These are phyloP conservation scores for Sistotremastrum suecicum DNA, from an alignment of 768 basidiomycete species.

Conservation along the genomic window DNA sequence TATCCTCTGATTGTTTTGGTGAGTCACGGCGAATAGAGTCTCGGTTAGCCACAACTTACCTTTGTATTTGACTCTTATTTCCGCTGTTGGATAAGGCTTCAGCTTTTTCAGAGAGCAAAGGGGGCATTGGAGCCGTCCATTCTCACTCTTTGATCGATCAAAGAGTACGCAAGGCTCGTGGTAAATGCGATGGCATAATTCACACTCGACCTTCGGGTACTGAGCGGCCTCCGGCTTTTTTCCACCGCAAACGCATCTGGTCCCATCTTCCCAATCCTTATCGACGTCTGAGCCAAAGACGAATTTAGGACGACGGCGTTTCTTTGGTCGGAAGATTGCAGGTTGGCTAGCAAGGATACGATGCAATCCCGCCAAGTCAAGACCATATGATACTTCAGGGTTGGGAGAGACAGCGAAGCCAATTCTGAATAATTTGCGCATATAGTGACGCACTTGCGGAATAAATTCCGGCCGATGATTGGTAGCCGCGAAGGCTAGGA, in stretches of 20 bases:
- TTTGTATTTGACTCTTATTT: slow-evolving; percentile 56
- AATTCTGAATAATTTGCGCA: slow-evolving; percentile 82
- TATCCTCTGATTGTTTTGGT: slow-evolving; percentile 24
- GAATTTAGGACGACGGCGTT: slow-evolving; percentile 52
- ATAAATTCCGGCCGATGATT: slow-evolving; percentile 70
- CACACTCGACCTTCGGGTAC: slow-evolving; percentile 54
- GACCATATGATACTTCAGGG: slow-evolving; percentile 66
- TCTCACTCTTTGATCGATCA: slow-evolving; percentile 22
- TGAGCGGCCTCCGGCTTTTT: slow-evolving; percentile 43
- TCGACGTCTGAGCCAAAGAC: slow-evolving; percentile 68
- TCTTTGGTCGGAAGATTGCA: slow-evolving; percentile 28
- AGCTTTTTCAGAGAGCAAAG: slow-evolving; percentile 68
- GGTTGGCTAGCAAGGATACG: slow-evolving; percentile 65
- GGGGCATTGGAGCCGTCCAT: slow-evolving; percentile 47
- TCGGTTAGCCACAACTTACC: slow-evolving; percentile 24
- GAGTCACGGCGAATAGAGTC: neutral
- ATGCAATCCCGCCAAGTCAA: slow-evolving; percentile 73
- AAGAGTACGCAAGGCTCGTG: slow-evolving; percentile 70
- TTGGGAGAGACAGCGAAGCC: slow-evolving; percentile 80
- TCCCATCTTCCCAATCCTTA: slow-evolving; percentile 57
- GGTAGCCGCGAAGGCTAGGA: slow-evolving; percentile 58
- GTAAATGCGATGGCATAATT: slow-evolving; percentile 48
- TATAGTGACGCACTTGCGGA: slow-evolving; percentile 75
- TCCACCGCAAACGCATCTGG: slow-evolving; percentile 71
- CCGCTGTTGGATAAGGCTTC: slow-evolving; percentile 54